A percentile compares a stretch with the other conserved stretches of the same genome.
Conservation (phyloP, 768 basidiomycete species). For the Amanita molliuscula region DNA sequence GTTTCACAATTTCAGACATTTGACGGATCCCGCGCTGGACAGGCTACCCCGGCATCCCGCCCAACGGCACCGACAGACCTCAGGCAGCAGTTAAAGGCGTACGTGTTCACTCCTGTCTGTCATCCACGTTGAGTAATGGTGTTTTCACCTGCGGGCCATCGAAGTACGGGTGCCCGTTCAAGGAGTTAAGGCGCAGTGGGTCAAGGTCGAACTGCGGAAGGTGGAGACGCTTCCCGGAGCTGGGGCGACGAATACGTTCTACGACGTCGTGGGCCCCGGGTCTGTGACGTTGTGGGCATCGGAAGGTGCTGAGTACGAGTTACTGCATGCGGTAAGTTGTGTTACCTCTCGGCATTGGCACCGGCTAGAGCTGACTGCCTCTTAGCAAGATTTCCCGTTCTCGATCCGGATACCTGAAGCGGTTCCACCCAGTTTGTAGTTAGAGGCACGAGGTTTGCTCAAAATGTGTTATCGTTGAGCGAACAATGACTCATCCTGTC, state of each 20-base stretch:
- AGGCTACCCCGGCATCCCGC: conserved; percentile 85
- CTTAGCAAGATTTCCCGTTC: conserved; percentile 81
- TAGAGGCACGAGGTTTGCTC: conserved; percentile 61
- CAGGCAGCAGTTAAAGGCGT: conserved; percentile 84
- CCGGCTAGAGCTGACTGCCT: too few relatives aligned
- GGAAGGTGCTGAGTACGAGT: conserved; percentile 45
- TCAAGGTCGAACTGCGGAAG: conserved; percentile 85
- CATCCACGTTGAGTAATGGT: not conserved
- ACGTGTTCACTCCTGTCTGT: conserved; percentile 22
- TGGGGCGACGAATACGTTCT: conserved; percentile 58
- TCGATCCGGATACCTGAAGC: conserved; percentile 88
- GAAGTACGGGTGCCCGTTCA: conserved; percentile 70
- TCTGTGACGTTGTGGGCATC: conserved; percentile 81
- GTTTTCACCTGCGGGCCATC: conserved; percentile 76
- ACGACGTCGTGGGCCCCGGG: conserved; percentile 72
- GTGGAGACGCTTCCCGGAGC: conserved; percentile 76
- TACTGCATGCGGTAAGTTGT: conserved; percentile 52
- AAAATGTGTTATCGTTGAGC: not conserved
- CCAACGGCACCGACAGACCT: conserved; percentile 62
- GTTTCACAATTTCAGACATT: not conserved
- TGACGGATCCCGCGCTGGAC: conserved; percentile 5
- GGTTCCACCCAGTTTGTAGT: conserved; percentile 74
- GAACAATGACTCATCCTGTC: conserved; percentile 1
- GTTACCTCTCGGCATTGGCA: too few relatives aligned
- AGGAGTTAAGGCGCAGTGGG: conserved; percentile 86